phyloP scores from a whole-genome alignment of 805 yeast species.

The Schizosaccharomyces lindneri region DNA sequence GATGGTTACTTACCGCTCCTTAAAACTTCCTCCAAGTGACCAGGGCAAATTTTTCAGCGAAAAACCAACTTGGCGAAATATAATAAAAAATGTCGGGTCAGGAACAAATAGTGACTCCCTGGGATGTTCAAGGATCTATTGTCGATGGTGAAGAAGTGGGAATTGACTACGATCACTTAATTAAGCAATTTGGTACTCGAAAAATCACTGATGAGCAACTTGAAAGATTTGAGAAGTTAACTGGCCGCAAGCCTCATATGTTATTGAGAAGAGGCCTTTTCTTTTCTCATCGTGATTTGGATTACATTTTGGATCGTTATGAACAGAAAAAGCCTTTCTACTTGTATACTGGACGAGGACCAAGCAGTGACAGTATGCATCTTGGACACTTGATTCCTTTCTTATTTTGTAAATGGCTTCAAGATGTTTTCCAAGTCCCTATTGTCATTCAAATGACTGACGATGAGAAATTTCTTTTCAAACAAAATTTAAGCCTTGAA shows the following conservation, averaged over 20 bases:
- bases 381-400: constrained; percentile 94
- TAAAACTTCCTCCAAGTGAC: not conserved
- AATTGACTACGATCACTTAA: constrained; percentile 76
- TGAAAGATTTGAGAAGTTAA: constrained; percentile 47
- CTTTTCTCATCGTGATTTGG: constrained; percentile 22
- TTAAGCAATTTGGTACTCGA: constrained; percentile 67
- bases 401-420: constrained; percentile 58
- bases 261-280: constrained; percentile 75
- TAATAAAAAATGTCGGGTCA: not conserved
- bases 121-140: constrained; percentile 98
- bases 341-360: constrained; percentile 92
- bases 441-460: constrained; percentile 62
- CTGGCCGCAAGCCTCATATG: constrained; percentile 82
- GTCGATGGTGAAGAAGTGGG: constrained; percentile 81
- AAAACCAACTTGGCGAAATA: not conserved
- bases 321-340: constrained; percentile 91
- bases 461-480: constrained; percentile 89
- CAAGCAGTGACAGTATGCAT: constrained; percentile 82
- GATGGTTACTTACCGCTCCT: not conserved
- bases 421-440: constrained; percentile 91
- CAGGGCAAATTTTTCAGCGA: not conserved
- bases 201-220: constrained; percentile 45
- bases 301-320: constrained; percentile 56
- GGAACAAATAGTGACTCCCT: constrained; percentile 57
- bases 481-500: constrained; percentile 64